Percentiles rank a stretch among this genome's conserved stretches.
Evolutionary conservation across 2,329 filamentous ascomycete species (phyloP).

Genomic region (Cytospora piceicola): DNA sequence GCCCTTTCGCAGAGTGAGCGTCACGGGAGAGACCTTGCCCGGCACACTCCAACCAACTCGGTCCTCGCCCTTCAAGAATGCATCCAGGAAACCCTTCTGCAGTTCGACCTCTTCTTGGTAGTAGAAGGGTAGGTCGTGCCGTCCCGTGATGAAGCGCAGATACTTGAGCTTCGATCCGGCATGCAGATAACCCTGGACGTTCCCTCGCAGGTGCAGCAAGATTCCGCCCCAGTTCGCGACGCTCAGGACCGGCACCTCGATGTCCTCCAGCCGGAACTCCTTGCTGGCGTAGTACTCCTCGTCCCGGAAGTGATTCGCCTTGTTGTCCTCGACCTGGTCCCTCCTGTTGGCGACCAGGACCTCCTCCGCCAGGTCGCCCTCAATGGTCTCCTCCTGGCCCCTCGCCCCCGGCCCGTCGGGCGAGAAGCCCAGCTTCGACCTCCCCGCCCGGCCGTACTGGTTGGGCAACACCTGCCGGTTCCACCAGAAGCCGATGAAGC

Average conservation of each 20-base stretch:
- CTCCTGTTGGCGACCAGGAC: constrained; percentile 52
- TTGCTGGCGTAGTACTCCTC: constrained; percentile 67
- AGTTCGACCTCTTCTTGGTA: constrained; percentile 70
- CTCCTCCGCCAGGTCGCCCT: constrained; percentile 60
- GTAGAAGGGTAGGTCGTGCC: constrained; percentile 75
- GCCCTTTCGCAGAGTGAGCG: constrained; percentile 65
- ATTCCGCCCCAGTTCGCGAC: constrained; percentile 77
- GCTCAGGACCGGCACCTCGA: constrained; percentile 67
- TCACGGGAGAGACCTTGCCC: constrained; percentile 64
- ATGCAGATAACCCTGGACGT: constrained; percentile 66
- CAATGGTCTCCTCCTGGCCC: constrained; percentile 54
- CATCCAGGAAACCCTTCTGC: constrained; percentile 69
- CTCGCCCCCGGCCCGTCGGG: constrained; percentile 38
- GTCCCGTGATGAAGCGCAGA: constrained; percentile 69
- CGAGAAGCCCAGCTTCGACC: constrained; percentile 39
- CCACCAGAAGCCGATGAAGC: constrained; percentile 69
- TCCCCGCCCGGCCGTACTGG: constrained; percentile 62
- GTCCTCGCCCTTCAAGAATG: constrained; percentile 72
- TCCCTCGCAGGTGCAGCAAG: constrained; percentile 68
- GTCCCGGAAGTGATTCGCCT: constrained; percentile 60
- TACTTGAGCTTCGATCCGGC: constrained; percentile 71
- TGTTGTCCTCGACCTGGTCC: constrained; percentile 53
- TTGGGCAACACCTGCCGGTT: constrained; percentile 68
- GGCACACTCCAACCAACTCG: constrained; percentile 60
- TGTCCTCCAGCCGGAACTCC: constrained; percentile 67